Evolutionary conservation across 441 rosid genomes (phyloP), one percentile per base, ranked within the genome.

Genomic region (Pelargonium hybrid): DNA sequence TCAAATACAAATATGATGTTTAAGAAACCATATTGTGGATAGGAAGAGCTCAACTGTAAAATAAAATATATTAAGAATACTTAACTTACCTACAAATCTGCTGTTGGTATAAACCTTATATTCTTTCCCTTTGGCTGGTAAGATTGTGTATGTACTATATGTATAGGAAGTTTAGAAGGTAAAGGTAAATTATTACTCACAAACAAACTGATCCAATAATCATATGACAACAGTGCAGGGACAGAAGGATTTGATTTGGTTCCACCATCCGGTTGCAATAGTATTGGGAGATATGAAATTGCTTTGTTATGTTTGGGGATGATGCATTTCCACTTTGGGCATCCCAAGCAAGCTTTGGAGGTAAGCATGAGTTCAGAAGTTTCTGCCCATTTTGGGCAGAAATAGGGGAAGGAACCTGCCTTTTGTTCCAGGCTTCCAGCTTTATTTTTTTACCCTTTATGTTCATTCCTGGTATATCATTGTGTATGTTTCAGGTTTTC

Each of bases 281-380:
- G 75, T 75, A 73, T 75, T 43, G 97, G 88, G 84, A 84, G 97
- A 80, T 90, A 85, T 70, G 97, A 89, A 84, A 84, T 86, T 81
- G 97, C 86, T 72, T 83, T 89, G 79, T 83, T 94, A 77, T 92
- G 90, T 84, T 75, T 89, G 76, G 99, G 98, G 78, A 88, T 92
- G 97, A 81, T 90, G 94, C 98, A 94, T 80, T 89, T 88, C 79
- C 93, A 89, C 85, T 89, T 90, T 79, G 99, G 99, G 65, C 98
- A 94, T 85, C 99, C 98, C 50, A 87, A 86, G 78, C 87, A 85
- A 81, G 99, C 96, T 72, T 76, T 92, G 75, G 88, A 90, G 96
- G 99, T 94, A 73, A 82, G 84, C 73, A 71, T 66, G 54, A 56
- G 62, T 20, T 20, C 25, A 15, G 17, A 17, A 54, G 7, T n/a